phyloP scores from a whole-genome alignment of 768 basidiomycete species.

The Tylopilus plumbeoviolaceoides region DNA sequence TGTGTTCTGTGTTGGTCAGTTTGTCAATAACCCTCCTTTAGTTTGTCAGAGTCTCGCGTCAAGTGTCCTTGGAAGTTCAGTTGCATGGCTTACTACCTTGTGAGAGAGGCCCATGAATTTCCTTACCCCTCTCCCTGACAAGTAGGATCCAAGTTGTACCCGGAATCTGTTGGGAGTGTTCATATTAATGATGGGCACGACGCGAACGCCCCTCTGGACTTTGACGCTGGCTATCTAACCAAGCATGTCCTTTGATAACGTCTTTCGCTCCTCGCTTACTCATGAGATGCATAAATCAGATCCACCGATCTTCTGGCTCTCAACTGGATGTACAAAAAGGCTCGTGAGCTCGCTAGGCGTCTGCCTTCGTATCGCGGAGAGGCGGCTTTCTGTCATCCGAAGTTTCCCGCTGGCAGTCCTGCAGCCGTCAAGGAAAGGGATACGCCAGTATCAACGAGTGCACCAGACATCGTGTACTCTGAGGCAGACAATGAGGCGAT shows the following conservation, averaged over 20 bases:
- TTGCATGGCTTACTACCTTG: too few species aligned
- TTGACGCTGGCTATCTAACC: conserved; percentile 43
- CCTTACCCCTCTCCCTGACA: neutral
- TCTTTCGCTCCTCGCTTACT: too few species aligned
- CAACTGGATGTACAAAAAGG: conserved; percentile 47
- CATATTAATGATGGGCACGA: conserved; percentile 45
- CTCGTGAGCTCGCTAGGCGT: conserved; percentile 51
- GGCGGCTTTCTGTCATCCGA: conserved; percentile 17
- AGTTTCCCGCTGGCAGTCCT: conserved; percentile 27
- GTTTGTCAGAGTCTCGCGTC: too few species aligned
- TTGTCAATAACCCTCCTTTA: neutral
- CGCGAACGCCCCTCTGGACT: conserved; percentile 39
- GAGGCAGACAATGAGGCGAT: conserved; percentile 34
- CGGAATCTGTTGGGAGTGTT: conserved; percentile 42
- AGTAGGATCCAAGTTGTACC: conserved; percentile 34
- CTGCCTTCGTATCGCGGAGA: conserved; percentile 36
- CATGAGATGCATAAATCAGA: conserved; percentile 1
- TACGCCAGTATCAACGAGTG: too few species aligned
- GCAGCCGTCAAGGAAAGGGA: conserved; percentile 23
- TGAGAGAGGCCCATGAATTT: neutral
- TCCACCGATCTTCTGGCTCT: conserved; percentile 6
- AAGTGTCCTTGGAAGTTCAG: too few species aligned
- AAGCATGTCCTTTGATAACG: conserved; percentile 30
- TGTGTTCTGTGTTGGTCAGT: neutral
- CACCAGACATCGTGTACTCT: conserved; percentile 33